phyloP scores from a whole-genome alignment of 2,329 filamentous ascomycete genomes.

The Cladosporium sp. region DNA sequence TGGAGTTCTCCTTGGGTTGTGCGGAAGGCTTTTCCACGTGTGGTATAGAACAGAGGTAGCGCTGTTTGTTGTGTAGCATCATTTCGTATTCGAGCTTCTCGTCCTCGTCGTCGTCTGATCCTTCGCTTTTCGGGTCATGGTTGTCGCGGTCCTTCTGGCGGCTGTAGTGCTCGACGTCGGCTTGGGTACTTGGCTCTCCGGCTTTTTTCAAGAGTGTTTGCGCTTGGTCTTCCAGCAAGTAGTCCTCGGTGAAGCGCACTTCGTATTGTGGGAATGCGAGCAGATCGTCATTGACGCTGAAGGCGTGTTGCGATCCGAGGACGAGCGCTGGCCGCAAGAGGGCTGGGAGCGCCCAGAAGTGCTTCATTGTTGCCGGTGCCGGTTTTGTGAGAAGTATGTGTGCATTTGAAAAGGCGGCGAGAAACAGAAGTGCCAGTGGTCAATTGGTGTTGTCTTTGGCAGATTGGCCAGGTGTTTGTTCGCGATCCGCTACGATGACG shows the following conservation, averaged over 20 bases:
- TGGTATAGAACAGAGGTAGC: conserved; percentile 83
- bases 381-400: not conserved
- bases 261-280: conserved; percentile 85
- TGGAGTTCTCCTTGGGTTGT: conserved; percentile 23
- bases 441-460: not conserved
- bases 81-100: conserved; percentile 61
- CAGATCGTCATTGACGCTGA: conserved; percentile 85
- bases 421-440: not conserved
- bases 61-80: conserved; percentile 62
- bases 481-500: conserved; percentile 1
- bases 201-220: conserved; percentile 50
- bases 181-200: not conserved
- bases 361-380: conserved; percentile 35
- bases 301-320: conserved; percentile 50
- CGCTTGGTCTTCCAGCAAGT: conserved; percentile 68
- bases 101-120: conserved; percentile 14
- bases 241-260: conserved; percentile 66
- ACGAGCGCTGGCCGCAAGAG: conserved; percentile 45
- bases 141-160: conserved; percentile 1
- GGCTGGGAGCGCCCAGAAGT: conserved; percentile 46
- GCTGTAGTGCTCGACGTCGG: conserved; percentile 3
- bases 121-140: conserved; percentile 11
- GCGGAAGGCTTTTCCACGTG: conserved; percentile 53
- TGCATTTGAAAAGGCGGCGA: not conserved
- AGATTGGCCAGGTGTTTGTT: conserved; percentile 10